Evolutionary conservation across 2,329 filamentous ascomycete species (phyloP).

Genomic region (Leptodontidium sp.): DNA sequence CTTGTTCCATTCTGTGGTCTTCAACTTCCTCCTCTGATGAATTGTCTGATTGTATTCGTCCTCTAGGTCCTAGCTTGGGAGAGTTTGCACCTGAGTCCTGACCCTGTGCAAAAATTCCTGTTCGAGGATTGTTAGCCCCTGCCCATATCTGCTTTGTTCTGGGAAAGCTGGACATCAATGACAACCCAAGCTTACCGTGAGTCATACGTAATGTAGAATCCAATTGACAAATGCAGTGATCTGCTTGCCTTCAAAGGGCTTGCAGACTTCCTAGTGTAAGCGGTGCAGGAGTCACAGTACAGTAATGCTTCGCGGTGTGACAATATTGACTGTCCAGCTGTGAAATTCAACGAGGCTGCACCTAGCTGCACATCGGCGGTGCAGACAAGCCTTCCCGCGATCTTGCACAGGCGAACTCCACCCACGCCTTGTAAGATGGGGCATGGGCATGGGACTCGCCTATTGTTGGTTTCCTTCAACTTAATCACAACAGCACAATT

Average conservation of each 20-base stretch:
- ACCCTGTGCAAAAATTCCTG: background rate
- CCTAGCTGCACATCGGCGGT: background rate
- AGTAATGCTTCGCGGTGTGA: background rate
- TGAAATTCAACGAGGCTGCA: conserved; percentile 12
- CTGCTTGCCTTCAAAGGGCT: background rate
- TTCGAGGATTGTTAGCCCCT: background rate
- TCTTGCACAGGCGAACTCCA: background rate
- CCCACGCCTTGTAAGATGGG: background rate
- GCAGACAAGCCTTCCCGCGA: conserved; percentile 7
- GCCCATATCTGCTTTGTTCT: conserved; percentile 7
- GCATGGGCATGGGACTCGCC: conserved; percentile 8
- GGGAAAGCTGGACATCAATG: background rate
- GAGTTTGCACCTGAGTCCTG: background rate
- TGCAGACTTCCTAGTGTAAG: background rate
- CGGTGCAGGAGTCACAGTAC: background rate
- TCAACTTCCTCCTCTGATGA: conserved; percentile 36
- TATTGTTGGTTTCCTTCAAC: conserved; percentile 18
- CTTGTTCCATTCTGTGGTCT: conserved; percentile 27
- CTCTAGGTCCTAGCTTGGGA: background rate
- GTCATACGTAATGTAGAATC: conserved; percentile 11
- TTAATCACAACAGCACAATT: background rate
- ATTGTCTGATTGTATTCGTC: background rate
- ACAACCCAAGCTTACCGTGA: conserved; percentile 16
- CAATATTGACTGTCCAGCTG: background rate
- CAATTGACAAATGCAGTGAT: background rate